Evolutionary conservation across 495 filamentous ascomycete genomes (phyloP).

Genomic region (Hyaloscypha hepaticicola): DNA sequence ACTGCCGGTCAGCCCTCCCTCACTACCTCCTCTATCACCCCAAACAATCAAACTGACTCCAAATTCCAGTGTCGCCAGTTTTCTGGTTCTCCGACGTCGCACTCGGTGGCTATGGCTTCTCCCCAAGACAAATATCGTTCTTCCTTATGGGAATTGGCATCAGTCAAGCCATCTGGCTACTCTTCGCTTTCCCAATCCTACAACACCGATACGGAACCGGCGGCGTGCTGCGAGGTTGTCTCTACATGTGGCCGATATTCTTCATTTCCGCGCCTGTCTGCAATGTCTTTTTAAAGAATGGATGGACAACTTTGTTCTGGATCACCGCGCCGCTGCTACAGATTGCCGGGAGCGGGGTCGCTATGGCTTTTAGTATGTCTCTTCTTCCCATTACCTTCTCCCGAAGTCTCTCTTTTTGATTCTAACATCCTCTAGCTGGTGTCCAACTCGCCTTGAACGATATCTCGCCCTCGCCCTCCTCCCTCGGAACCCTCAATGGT

Average conservation of each 20-base stretch:
- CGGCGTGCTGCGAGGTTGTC: conserved; percentile 54
- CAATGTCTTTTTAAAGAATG: conserved; percentile 51
- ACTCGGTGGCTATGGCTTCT: conserved; percentile 62
- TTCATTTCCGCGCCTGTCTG: conserved; percentile 49
- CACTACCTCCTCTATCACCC: neutral
- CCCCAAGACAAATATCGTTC: conserved; percentile 55
- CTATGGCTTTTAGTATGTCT: conserved; percentile 59
- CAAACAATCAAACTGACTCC: neutral
- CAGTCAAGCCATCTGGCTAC: conserved; percentile 62
- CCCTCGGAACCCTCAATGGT: conserved; percentile 64
- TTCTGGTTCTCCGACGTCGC: conserved; percentile 57
- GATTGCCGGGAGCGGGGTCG: conserved; percentile 55
- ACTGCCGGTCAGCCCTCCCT: conserved; percentile 46
- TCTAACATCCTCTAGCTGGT: conserved; percentile 38
- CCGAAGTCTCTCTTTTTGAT: neutral
- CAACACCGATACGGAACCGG: conserved; percentile 60
- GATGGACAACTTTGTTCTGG: conserved; percentile 52
- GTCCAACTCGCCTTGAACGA: conserved; percentile 70
- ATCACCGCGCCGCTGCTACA: conserved; percentile 41
- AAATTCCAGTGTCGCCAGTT: conserved; percentile 48
- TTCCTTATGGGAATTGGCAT: conserved; percentile 58
- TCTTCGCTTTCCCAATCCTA: conserved; percentile 60
- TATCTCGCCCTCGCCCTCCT: conserved; percentile 53
- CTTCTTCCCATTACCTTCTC: neutral
- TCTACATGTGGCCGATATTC: conserved; percentile 56